These are phyloP conservation scores for Globisporangium camurandrum DNA, from an alignment of 352 stramenopile species.

Conservation along the genomic window DNA sequence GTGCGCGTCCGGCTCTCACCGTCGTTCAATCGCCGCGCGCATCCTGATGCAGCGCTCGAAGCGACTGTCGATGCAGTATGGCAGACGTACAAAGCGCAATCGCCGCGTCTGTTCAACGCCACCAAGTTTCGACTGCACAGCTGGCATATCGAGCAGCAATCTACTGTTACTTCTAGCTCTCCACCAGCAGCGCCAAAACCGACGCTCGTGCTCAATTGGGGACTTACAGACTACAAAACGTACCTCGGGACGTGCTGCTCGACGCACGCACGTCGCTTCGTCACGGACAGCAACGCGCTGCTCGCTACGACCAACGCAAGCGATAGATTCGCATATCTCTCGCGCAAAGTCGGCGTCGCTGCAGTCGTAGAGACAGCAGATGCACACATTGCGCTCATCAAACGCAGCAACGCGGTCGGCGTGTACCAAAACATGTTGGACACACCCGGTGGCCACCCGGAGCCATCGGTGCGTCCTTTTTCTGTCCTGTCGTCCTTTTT, in stretches of 20 bases:
- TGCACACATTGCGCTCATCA: slow-evolving; percentile 52
- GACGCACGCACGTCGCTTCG: slow-evolving; percentile 22
- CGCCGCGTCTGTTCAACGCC: slow-evolving; percentile 64
- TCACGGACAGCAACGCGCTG: slow-evolving; percentile 20
- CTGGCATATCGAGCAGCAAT: not conserved
- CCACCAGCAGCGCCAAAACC: slow-evolving; percentile 6
- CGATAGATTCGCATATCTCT: slow-evolving; percentile 52
- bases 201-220: slow-evolving; percentile 27
- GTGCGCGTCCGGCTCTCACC: slow-evolving; percentile 38
- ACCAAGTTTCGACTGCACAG: slow-evolving; percentile 54
- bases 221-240: slow-evolving; percentile 66
- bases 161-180: not conserved
- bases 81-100: slow-evolving; percentile 18
- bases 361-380: slow-evolving; percentile 60
- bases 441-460: slow-evolving; percentile 72
- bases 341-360: slow-evolving; percentile 73
- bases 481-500: no score
- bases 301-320: not conserved
- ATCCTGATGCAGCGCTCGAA: slow-evolving; percentile 37
- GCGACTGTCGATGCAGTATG: slow-evolving; percentile 30
- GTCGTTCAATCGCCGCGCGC: slow-evolving; percentile 27
- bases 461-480: slow-evolving; percentile 37
- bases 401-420: slow-evolving; percentile 53
- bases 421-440: slow-evolving; percentile 71
- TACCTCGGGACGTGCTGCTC: slow-evolving; percentile 74